Evolutionary conservation across 306 rosid species (phyloP), one percentile per base, ranked within the genome.

Genomic region (Malus asiatica): DNA sequence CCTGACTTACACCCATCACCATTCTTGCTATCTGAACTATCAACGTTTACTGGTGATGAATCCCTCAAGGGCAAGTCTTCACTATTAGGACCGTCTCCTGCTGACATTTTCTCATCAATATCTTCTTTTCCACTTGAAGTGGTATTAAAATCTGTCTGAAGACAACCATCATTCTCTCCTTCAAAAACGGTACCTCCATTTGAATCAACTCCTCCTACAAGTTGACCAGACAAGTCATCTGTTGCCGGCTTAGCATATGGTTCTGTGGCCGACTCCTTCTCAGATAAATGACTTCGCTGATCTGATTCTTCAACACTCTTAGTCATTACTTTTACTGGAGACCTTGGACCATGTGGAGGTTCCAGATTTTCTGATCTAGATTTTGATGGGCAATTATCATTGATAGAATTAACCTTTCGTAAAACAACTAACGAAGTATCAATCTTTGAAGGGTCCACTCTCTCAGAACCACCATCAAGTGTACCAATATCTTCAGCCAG

Each of bases 401-500:
- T 74, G 73, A 44, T 78, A 66, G 87, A 86, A 64, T 29, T 86
- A 70, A 74, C 55, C 64, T 74, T 77, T 77, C 83, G 83, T 57
- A 29, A 61, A 78, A 63, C 82, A 71, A 77, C 84, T 71, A 75
- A 84, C 62, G 73, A 51, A 64, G 76, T 72, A 76, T 79, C 89
- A 78, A 76, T 71, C 74, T 78, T 81, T 11, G 71, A 79, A 51
- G 74, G 77, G 70, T 73, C 84, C 71, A 33, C 76, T 72, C 22
- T 78, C 83, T 88, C 82, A 77, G 86, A 73, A 65, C 78, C 83
- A 83, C 83, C 86, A 67, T 70, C 78, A 75, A 75, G 79, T 60
- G 83, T 81, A 79, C 57, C 40, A 68, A 32, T 76, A 72, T 72
- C 83, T 82, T 82, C 84, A 72, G 65, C 61, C 38, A 51, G 75